These are phyloP conservation scores for Pythium vanterpoolii DNA, from an alignment of 352 stramenopile genomes.

Conservation along the genomic window DNA sequence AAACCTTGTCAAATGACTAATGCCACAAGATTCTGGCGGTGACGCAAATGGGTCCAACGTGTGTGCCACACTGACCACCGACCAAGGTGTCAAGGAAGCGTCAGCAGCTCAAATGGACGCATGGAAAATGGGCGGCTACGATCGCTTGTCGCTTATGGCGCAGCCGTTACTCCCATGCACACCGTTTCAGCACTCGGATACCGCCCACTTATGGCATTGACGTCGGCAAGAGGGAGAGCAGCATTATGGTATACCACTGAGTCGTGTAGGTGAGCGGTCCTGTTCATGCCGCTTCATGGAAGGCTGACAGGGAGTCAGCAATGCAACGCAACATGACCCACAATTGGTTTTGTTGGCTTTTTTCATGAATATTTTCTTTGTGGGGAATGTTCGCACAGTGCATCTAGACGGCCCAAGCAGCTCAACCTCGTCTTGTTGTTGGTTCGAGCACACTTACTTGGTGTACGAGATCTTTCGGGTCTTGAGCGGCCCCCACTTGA, in stretches of 20 bases:
- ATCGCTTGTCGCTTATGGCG: slow-evolving; percentile 2
- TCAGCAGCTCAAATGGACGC: slow-evolving; percentile 4
- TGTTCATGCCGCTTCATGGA: too few relatives aligned
- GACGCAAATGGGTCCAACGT: slow-evolving; percentile 1
- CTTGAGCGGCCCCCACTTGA: slow-evolving; percentile 98
- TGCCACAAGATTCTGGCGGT: slow-evolving; percentile 21
- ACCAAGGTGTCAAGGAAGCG: neutral
- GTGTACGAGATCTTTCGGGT: slow-evolving; percentile 98
- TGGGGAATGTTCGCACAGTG: slow-evolving; percentile 18
- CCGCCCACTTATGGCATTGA: too few relatives aligned
- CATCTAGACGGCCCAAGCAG: slow-evolving; percentile 27
- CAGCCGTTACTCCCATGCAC: too few relatives aligned
- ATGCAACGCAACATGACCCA: neutral
- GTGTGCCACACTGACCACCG: slow-evolving; percentile 3
- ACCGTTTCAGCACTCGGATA: too few relatives aligned
- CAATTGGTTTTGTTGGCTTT: neutral
- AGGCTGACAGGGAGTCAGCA: too few relatives aligned
- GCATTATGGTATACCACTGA: too few relatives aligned
- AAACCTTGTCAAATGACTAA: slow-evolving; percentile 10
- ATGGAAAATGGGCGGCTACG: slow-evolving; percentile 16
- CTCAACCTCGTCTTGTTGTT: slow-evolving; percentile 15
- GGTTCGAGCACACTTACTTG: slow-evolving; percentile 67
- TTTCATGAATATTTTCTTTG: slow-evolving; percentile 26
- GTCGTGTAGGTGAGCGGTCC: too few relatives aligned
- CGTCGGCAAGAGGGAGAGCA: too few relatives aligned